Conservation (phyloP, 805 yeast species). For the Cyberlindnera mrakii region DNA sequence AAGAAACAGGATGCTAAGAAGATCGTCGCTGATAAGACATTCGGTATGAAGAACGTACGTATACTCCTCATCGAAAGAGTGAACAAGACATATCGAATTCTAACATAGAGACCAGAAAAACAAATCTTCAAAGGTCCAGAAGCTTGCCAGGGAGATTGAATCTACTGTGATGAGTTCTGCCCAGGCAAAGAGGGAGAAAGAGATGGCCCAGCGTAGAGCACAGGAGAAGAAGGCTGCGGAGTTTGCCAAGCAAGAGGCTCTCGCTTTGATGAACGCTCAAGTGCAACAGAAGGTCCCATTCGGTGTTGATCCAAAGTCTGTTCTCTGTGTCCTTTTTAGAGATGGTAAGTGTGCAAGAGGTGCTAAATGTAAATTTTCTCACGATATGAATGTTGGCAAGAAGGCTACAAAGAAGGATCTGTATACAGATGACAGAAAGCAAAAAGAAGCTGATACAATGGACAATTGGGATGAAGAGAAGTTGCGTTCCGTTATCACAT, state of each 20-base stretch:
- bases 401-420: conserved; percentile 87
- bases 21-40: conserved; percentile 83
- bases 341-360: conserved; percentile 82
- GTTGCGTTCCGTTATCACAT: conserved; percentile 74
- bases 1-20: conserved; percentile 49
- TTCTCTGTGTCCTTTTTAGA: conserved; percentile 85
- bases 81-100: conserved; percentile 1
- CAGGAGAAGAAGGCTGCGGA: conserved; percentile 90
- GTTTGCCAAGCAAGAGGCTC: conserved; percentile 81
- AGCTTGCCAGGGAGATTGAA: conserved; percentile 61
- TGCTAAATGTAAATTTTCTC: conserved; percentile 82
- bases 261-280: conserved; percentile 60
- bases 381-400: conserved; percentile 79
- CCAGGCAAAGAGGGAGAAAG: conserved; percentile 67
- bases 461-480: conserved; percentile 97
- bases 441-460: conserved; percentile 80
- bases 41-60: conserved; percentile 75
- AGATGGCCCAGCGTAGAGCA: conserved; percentile 57
- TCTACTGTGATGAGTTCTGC: conserved; percentile 44
- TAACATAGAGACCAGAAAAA: conserved; percentile 45
- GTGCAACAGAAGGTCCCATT: conserved; percentile 86
- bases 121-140: conserved; percentile 86
- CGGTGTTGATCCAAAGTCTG: conserved; percentile 96
- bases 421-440: conserved; percentile 77
- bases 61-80: no score